phyloP scores from a whole-genome alignment of 371 early-diverging fungal genomes.

The Mortierella sp. region DNA sequence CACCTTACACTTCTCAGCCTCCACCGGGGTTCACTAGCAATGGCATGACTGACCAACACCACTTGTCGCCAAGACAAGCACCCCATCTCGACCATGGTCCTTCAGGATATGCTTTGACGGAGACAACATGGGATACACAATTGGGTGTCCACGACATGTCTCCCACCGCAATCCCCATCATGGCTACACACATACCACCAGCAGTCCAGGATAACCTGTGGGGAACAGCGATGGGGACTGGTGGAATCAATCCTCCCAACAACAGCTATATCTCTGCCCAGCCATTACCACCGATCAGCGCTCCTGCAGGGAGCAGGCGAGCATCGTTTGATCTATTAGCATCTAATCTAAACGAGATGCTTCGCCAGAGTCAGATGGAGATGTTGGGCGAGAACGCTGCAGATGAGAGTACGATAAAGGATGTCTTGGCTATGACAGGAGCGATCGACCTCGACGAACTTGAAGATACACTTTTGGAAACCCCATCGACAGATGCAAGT shows the following conservation, averaged over 20 bases:
- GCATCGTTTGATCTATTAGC: constrained; percentile 3
- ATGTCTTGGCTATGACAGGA: constrained; percentile 47
- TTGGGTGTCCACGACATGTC: constrained; percentile 3
- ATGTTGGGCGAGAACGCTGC: constrained; percentile 13
- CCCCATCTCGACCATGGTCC: background rate
- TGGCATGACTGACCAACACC: background rate
- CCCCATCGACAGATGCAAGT: background rate
- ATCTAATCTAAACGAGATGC: constrained; percentile 21
- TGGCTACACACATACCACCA: background rate
- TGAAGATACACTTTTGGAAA: constrained; percentile 9
- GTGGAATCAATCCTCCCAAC: too few species aligned
- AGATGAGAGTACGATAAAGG: constrained; percentile 35
- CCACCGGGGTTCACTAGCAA: background rate
- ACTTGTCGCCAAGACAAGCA: background rate
- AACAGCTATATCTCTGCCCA: background rate
- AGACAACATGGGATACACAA: constrained; percentile 9
- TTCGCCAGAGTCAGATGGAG: constrained; percentile 29
- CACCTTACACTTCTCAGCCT: too few species aligned
- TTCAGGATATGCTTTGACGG: background rate
- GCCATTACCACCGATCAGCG: background rate
- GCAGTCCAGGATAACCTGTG: constrained; percentile 10
- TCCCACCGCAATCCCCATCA: background rate
- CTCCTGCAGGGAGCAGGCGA: background rate
- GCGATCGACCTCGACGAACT: constrained; percentile 44
- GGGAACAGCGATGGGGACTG: constrained; percentile 14